These are phyloP conservation scores for Pleurotus tuber-regium DNA, from an alignment of 768 basidiomycete species.

Conservation along the genomic window DNA sequence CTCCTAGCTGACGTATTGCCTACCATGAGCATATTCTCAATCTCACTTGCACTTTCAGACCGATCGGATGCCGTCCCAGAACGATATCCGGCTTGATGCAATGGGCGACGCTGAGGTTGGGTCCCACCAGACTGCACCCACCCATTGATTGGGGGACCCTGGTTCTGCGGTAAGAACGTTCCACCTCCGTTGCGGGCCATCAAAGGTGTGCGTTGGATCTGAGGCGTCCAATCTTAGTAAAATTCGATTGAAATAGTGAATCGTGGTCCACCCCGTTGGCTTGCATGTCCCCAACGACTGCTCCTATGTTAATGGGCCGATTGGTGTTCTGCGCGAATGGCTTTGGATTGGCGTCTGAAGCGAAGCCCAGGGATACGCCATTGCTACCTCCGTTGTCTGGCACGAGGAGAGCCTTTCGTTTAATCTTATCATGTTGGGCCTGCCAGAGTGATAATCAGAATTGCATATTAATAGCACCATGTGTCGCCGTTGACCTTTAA, in stretches of 20 bases:
- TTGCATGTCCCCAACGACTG: slow-evolving; percentile 66
- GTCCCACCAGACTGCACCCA: slow-evolving; percentile 31
- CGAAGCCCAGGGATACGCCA: slow-evolving; percentile 15
- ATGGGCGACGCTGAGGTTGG: slow-evolving; percentile 50
- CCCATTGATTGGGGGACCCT: slow-evolving; percentile 29
- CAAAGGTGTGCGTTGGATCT: slow-evolving; percentile 75
- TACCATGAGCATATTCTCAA: slow-evolving; percentile 61
- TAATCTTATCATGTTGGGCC: slow-evolving; percentile 80
- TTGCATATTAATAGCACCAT: neutral
- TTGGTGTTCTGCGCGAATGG: slow-evolving; percentile 23
- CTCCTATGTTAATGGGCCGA: slow-evolving; percentile 44
- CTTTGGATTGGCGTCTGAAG: slow-evolving; percentile 17
- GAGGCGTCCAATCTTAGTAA: no score
- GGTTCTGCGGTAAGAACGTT: slow-evolving; percentile 23
- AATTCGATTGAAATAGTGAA: neutral
- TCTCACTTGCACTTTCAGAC: slow-evolving; percentile 69
- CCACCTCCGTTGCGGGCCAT: slow-evolving; percentile 43
- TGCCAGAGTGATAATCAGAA: slow-evolving; percentile 23
- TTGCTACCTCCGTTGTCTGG: slow-evolving; percentile 25
- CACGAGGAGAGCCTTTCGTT: slow-evolving; percentile 73
- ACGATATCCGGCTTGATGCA: slow-evolving; percentile 39
- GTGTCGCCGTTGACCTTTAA: slow-evolving; percentile 53
- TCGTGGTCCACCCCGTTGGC: slow-evolving; percentile 48
- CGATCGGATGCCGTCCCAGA: slow-evolving; percentile 50
- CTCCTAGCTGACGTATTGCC: slow-evolving; percentile 18